Evolutionary conservation across 2,329 filamentous ascomycete genomes (phyloP).

Genomic region (Tolypocladium paradoxum): DNA sequence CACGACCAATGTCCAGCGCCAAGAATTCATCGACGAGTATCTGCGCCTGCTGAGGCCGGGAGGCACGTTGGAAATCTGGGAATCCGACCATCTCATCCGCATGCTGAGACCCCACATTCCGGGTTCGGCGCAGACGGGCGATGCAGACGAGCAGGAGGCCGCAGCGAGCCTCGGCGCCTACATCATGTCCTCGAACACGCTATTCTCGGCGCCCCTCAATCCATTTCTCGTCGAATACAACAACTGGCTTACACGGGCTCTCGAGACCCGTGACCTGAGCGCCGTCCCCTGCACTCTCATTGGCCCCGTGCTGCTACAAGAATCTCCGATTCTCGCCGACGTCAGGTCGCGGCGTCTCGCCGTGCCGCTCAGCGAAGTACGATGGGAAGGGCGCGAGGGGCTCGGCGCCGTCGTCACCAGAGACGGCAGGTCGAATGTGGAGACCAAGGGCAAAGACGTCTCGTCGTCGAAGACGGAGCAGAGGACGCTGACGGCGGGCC

Average conservation of each 20-base stretch:
- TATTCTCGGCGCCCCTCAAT: slow-evolving; percentile 71
- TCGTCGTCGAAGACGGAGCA: slow-evolving; percentile 19
- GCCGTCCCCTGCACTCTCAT: slow-evolving; percentile 71
- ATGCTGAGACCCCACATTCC: slow-evolving; percentile 72
- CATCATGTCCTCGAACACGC: slow-evolving; percentile 70
- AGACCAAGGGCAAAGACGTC: slow-evolving; percentile 36
- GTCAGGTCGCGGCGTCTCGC: slow-evolving; percentile 68
- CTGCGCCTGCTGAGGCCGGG: slow-evolving; percentile 67
- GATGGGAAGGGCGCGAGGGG: slow-evolving; percentile 78
- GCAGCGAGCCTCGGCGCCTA: slow-evolving; percentile 69
- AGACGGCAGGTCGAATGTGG: slow-evolving; percentile 49
- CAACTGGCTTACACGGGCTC: slow-evolving; percentile 64
- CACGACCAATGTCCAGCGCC: slow-evolving; percentile 48
- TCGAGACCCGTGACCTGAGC: slow-evolving; percentile 60
- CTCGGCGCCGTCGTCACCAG: slow-evolving; percentile 52
- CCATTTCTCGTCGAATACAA: slow-evolving; percentile 77
- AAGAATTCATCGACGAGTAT: slow-evolving; percentile 55
- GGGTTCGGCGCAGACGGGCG: slow-evolving; percentile 23
- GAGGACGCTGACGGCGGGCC: slow-evolving; percentile 52
- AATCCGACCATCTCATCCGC: slow-evolving; percentile 73
- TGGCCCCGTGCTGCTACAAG: slow-evolving; percentile 67
- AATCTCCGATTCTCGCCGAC: slow-evolving; percentile 59
- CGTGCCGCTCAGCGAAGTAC: slow-evolving; percentile 74
- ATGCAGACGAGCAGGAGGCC: slow-evolving; percentile 47
- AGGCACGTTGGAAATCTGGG: slow-evolving; percentile 80